Conservation (phyloP, 768 basidiomycete genomes). For the Symmetrospora coprosmae region DNA sequence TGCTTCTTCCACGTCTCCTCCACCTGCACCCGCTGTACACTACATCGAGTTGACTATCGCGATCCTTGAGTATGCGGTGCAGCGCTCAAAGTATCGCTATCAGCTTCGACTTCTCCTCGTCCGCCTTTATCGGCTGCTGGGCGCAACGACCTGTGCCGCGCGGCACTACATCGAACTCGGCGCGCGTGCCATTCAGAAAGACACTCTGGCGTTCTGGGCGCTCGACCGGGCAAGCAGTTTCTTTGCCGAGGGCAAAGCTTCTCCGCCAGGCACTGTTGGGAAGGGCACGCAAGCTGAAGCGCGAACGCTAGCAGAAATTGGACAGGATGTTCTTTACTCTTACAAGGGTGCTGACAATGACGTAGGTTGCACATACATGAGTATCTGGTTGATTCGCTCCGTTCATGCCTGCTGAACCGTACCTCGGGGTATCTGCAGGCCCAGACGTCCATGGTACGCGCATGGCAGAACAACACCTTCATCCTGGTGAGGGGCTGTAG, state of each 20-base stretch:
- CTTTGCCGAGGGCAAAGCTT: conserved; percentile 64
- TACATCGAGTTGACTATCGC: conserved; percentile 53
- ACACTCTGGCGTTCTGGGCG: conserved; percentile 73
- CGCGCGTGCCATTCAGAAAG: conserved; percentile 72
- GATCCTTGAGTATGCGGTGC: conserved; percentile 57
- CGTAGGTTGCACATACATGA: too few species aligned
- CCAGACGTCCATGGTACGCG: too few species aligned
- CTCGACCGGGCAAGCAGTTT: conserved; percentile 65
- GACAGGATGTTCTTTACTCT: too few species aligned
- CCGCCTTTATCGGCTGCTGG: conserved; percentile 66
- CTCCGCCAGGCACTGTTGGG: conserved; percentile 53
- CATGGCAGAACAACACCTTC: too few species aligned
- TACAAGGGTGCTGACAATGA: too few species aligned
- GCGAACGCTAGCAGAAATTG: too few species aligned
- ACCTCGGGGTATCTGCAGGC: too few species aligned
- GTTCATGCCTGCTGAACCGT: too few species aligned
- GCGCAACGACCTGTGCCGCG: conserved; percentile 53
- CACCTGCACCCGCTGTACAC: conserved; percentile 42
- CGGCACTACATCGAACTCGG: conserved; percentile 66
- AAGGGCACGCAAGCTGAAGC: too few species aligned
- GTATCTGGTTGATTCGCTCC: too few species aligned
- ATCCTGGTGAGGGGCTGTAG: background rate
- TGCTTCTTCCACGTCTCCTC: background rate
- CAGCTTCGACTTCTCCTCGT: conserved; percentile 61
- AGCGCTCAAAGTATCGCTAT: conserved; percentile 64